Conservation (phyloP, 768 basidiomycete genomes). For the Boletus bicolor region DNA sequence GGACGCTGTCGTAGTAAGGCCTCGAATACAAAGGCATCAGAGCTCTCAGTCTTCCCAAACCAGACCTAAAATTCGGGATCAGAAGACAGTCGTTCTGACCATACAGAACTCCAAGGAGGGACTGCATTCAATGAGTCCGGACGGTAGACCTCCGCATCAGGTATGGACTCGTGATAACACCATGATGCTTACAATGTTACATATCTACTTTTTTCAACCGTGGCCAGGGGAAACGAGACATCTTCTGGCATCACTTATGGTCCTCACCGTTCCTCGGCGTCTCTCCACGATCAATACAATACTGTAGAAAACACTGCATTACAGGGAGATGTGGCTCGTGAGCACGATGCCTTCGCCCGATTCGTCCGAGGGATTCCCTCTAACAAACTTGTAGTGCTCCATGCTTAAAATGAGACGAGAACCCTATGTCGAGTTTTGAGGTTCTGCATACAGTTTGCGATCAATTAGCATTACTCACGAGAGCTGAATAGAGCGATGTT, state of each 20-base stretch:
- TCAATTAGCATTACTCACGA: slow-evolving; percentile 12
- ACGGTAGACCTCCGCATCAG: no score
- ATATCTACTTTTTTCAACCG: no score
- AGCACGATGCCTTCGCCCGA: background rate
- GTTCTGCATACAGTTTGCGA: background rate
- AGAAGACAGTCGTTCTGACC: no score
- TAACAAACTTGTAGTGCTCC: slow-evolving; percentile 10
- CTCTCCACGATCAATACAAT: background rate
- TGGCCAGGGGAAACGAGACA: background rate
- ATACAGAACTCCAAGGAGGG: no score
- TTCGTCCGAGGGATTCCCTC: background rate
- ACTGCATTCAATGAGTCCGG: no score
- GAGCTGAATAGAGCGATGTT: slow-evolving; percentile 8
- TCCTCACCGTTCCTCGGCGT: background rate
- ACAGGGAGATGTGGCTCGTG: slow-evolving; percentile 11
- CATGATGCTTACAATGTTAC: no score
- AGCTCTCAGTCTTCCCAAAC: no score
- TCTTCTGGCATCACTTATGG: background rate
- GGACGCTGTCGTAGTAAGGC: no score
- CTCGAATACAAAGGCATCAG: no score
- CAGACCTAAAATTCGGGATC: no score
- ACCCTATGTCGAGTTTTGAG: slow-evolving; percentile 9
- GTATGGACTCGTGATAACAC: no score
- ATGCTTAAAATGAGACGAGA: slow-evolving; percentile 25
- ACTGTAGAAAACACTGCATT: background rate